Conservation (phyloP, 2,329 filamentous ascomycete species). For the Xylaria sp. region DNA sequence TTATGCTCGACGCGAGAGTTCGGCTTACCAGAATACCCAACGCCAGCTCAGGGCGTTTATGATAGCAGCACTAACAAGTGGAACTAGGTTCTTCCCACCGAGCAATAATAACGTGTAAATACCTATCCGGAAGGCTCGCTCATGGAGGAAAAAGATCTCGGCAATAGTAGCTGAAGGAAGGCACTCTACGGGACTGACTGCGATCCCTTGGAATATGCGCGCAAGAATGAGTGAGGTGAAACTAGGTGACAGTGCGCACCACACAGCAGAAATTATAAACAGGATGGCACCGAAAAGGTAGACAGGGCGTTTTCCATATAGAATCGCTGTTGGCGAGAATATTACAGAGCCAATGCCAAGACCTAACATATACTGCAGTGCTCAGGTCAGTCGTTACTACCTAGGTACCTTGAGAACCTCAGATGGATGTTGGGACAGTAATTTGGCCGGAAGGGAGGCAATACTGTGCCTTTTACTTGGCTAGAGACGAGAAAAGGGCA, state of each 20-base stretch:
- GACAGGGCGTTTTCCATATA: conserved; percentile 90
- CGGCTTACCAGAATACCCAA: conserved; percentile 84
- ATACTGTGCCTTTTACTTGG: background rate
- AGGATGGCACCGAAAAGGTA: conserved; percentile 82
- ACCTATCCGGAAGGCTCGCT: conserved; percentile 87
- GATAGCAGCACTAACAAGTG: conserved; percentile 85
- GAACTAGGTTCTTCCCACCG: conserved; percentile 90
- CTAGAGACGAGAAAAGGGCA: background rate
- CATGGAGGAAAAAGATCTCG: conserved; percentile 96
- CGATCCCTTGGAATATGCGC: conserved; percentile 86
- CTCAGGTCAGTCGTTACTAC: background rate
- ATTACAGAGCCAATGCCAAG: conserved; percentile 86
- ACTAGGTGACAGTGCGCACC: conserved; percentile 86
- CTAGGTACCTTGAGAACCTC: background rate
- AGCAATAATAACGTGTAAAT: conserved; percentile 92
- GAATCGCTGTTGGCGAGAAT: conserved; percentile 88
- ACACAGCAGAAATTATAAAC: conserved; percentile 81
- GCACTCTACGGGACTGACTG: conserved; percentile 90
- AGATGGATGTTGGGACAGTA: background rate
- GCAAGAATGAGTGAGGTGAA: conserved; percentile 84
- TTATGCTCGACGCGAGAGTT: background rate
- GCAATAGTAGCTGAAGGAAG: conserved; percentile 93
- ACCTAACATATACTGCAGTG: conserved; percentile 81
- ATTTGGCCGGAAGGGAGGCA: background rate
- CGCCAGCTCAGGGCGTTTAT: conserved; percentile 84